Evolutionary conservation across 805 yeast genomes (phyloP), one percentile per base, ranked within the genome.

Genomic region (Wickerhamiella occidentalis): DNA sequence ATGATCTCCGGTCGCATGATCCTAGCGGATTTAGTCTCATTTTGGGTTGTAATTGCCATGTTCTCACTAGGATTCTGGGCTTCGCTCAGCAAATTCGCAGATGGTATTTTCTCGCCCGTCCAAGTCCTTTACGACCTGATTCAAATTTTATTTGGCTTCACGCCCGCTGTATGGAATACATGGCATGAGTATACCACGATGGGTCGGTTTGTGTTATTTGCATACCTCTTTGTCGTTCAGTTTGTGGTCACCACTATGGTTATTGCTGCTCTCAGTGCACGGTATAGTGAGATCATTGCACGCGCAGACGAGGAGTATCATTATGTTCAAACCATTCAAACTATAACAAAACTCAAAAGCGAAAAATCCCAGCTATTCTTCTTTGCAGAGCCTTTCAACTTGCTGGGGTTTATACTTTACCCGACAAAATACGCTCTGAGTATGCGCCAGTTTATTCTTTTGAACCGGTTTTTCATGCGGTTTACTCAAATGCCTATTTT

Each of bases 111-210:
- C 46, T 63, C 67, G 1, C 64, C 73, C 17, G 59, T 64, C 35
- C 67, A 70, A 30, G 75, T 76, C 19, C 72, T 77, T 12, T 75
- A 70, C 56, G 76, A 72, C 51, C 66, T 75, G 67, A 59, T 75
- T 41, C 73, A 74, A 58, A 65, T 76, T 3, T 68, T 76, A 52
- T 76, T 75, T 57, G 80, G 80, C 0, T 76, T 73, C 58, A 76
- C 80, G 1, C 80, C 80, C 0, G 74, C 79, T 0, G 79, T 76
- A 2, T 76, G 80, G 80, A 67, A 68, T 42, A 72, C 71, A 48
- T 76, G 80, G 80, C 61, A 65, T 33, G 63, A 66, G 47, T 76
- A 73, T 55, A 69, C 75, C 37, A 54, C 62, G 1, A 58, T 75
- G 37, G 80, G 80, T 0, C 64, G 72, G 33, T 54, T 62, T n/a